Conservation (phyloP, 345 rosid genomes). For the Rhizophora mangle region DNA sequence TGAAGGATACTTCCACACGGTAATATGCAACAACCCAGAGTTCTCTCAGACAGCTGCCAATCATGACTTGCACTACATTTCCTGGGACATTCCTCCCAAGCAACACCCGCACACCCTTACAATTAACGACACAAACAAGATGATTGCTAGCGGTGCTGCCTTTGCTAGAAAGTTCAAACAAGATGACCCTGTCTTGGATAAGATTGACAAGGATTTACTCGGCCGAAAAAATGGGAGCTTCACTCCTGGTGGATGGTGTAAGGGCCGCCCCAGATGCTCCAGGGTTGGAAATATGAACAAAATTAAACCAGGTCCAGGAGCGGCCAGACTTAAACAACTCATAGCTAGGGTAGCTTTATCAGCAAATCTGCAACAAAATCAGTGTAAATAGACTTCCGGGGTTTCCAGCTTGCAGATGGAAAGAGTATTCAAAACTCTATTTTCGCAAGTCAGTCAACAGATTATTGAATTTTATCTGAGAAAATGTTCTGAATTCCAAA, state of each 20-base stretch:
- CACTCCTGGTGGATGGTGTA: slow-evolving; percentile 97
- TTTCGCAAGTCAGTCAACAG: neutral
- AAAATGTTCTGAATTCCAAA: neutral
- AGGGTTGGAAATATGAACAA: slow-evolving; percentile 56
- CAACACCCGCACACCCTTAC: slow-evolving; percentile 87
- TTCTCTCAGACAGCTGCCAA: slow-evolving; percentile 61
- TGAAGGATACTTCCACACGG: slow-evolving; percentile 95
- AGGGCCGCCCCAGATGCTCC: slow-evolving; percentile 65
- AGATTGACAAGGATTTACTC: slow-evolving; percentile 70
- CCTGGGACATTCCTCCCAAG: slow-evolving; percentile 92
- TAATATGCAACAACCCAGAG: slow-evolving; percentile 85
- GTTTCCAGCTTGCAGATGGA: neutral
- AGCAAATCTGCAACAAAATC: slow-evolving; percentile 49
- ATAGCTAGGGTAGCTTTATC: slow-evolving; percentile 45
- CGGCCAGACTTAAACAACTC: slow-evolving; percentile 58
- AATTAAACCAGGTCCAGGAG: slow-evolving; percentile 71
- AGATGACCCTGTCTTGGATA: slow-evolving; percentile 57
- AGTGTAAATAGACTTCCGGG: slow-evolving; percentile 60
- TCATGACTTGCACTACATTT: slow-evolving; percentile 90
- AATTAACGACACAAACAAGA: slow-evolving; percentile 59
- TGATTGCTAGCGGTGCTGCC: slow-evolving; percentile 77
- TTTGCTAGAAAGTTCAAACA: slow-evolving; percentile 80
- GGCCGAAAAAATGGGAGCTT: slow-evolving; percentile 50
- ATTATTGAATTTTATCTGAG: neutral
- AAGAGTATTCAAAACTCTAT: neutral